These are phyloP conservation scores for Lachancea dasiensis DNA, from an alignment of 805 yeast genomes.

Conservation along the genomic window DNA sequence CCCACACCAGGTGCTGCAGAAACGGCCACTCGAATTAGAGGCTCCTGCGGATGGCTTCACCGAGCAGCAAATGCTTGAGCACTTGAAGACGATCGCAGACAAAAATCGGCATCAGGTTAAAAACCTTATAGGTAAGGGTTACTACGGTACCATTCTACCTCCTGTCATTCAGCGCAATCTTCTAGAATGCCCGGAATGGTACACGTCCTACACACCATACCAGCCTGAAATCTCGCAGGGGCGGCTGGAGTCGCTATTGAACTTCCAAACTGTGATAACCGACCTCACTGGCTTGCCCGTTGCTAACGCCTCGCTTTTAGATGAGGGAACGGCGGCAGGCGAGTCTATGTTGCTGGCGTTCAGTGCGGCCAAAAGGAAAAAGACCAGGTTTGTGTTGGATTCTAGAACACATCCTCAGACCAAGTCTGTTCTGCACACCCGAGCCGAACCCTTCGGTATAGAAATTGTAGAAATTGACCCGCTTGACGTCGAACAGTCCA, in stretches of 20 bases:
- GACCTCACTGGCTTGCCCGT: constrained; percentile 92
- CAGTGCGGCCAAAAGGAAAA: constrained; percentile 62
- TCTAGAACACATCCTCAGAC: constrained; percentile 79
- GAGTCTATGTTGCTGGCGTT: constrained; percentile 90
- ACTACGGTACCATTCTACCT: constrained; percentile 84
- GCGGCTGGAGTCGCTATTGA: constrained; percentile 80
- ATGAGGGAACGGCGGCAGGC: constrained; percentile 96
- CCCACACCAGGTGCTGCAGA: constrained; percentile 67
- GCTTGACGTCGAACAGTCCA: constrained; percentile 36
- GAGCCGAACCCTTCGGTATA: constrained; percentile 72
- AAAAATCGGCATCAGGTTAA: constrained; percentile 62
- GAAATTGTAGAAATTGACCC: constrained; percentile 55
- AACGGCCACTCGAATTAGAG: constrained; percentile 55
- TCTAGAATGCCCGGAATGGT: constrained; percentile 95
- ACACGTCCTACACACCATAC: constrained; percentile 96
- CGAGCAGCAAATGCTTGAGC: constrained; percentile 72
- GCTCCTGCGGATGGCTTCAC: constrained; percentile 69
- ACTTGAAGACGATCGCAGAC: constrained; percentile 60
- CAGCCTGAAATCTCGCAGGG: constrained; percentile 99
- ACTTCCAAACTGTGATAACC: constrained; percentile 86
- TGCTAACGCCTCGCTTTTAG: constrained; percentile 90
- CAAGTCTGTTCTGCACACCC: constrained; percentile 64
- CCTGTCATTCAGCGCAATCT: constrained; percentile 90
- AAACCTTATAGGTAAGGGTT: constrained; percentile 89
- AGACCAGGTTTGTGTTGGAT: constrained; percentile 65